These are phyloP conservation scores for Fusarium lateritium DNA, from an alignment of 2,329 filamentous ascomycete genomes.

Conservation along the genomic window DNA sequence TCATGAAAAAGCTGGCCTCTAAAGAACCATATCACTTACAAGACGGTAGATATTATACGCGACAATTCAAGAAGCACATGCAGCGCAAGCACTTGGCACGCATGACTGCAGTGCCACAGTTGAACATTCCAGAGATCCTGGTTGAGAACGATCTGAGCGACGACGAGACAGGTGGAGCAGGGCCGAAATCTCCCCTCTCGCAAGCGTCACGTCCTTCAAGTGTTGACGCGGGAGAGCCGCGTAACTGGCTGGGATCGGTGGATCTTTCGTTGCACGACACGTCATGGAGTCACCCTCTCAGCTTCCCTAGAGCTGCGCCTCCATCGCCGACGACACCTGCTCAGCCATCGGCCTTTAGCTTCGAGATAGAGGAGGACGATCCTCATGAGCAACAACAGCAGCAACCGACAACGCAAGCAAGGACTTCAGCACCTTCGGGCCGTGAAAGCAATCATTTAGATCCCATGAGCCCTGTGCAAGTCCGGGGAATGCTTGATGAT, in stretches of 20 bases:
- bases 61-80: conserved; percentile 82
- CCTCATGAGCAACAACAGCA: conserved; percentile 45
- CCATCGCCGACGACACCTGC: conserved; percentile 58
- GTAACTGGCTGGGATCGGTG: conserved; percentile 60
- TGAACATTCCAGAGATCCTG: conserved; percentile 90
- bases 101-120: conserved; percentile 83
- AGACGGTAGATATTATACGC: conserved; percentile 78
- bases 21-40: conserved; percentile 16
- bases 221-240: conserved; percentile 54
- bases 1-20: conserved; percentile 19
- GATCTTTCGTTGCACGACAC: conserved; percentile 58
- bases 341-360: conserved; percentile 72
- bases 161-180: conserved; percentile 44
- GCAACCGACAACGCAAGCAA: conserved; percentile 51
- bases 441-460: conserved; percentile 68
- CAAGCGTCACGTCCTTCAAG: conserved; percentile 41
- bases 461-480: conserved; percentile 70
- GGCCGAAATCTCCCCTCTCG: conserved; percentile 43
- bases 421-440: conserved; percentile 64
- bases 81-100: conserved; percentile 81
- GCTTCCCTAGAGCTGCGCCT: conserved; percentile 65
- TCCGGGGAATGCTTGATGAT: conserved; percentile 88
- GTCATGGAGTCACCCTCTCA: conserved; percentile 64
- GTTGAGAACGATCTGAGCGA: conserved; percentile 82
- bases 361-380: conserved; percentile 67